These are phyloP conservation scores for Bryoglossum gracile DNA, from an alignment of 495 filamentous ascomycete species.

Conservation along the genomic window DNA sequence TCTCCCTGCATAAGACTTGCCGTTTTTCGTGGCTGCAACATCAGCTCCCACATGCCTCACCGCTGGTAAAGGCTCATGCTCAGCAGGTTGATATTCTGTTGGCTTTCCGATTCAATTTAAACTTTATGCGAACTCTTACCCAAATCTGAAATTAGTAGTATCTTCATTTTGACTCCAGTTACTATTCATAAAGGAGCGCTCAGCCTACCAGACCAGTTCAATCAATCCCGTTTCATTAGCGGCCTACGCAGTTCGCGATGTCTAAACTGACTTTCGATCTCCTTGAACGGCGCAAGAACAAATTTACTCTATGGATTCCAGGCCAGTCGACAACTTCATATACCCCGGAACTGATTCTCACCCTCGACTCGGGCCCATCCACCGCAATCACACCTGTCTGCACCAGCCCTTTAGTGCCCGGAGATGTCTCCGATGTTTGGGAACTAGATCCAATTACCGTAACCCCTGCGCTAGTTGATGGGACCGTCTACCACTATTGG, in stretches of 20 bases:
- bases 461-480: constrained; percentile 16
- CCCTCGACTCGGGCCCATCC: background rate
- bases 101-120: no score
- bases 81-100: no score
- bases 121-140: no score
- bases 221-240: no score
- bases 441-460: constrained; percentile 20
- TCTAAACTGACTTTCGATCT: constrained; percentile 19
- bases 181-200: no score
- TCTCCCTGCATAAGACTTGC: no score
- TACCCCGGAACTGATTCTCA: constrained; percentile 17
- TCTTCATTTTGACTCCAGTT: no score
- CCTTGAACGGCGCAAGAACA: constrained; percentile 20
- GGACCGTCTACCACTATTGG: constrained; percentile 26
- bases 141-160: no score
- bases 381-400: background rate
- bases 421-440: constrained; percentile 22
- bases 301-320: constrained; percentile 28
- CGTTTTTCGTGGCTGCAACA: no score
- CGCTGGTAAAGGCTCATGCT: no score
- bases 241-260: background rate
- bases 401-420: constrained; percentile 4
- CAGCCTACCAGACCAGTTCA: no score
- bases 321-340: background rate
- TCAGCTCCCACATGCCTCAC: no score